Base-by-base conservation (phyloP, 1,284 basidiomycete genomes). In the Cystobasidium slooffiae region DNA sequence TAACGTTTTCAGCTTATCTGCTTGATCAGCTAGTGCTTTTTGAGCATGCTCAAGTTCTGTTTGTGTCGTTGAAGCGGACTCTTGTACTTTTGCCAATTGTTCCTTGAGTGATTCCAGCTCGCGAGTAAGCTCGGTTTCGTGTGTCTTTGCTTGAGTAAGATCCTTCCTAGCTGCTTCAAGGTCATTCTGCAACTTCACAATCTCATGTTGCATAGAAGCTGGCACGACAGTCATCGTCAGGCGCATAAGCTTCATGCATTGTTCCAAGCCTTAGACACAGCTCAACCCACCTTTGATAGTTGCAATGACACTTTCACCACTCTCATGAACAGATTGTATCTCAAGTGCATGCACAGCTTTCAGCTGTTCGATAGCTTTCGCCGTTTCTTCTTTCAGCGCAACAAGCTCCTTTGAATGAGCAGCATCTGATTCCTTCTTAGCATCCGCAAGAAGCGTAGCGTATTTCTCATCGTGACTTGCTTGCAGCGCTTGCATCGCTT, bases 31-130 rank as follows among this genome's bases (percentile, higher is more conserved):
- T 12, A 88, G 80, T n/a, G 86, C 83, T 3, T 86, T 81, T 82
- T 92, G 92, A 9, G 90, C 86, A 83, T 91, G 92, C 1, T 85
- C 80, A 47, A 93, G 87, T 79, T 92, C 91, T 73, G 92, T 91
- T 79, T 90, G 88, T 1, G 91, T 91, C 9, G 90, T 91, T 91
- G 86, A 77, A 91, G 90, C 49, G 91, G 82, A 65, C 83, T 86
- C 77, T 88, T 84, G 70, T 83, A 86, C 66, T 83, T 16, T 49
- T 18, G 20, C 9, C n/a, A 49, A 31, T 7, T 16, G 37, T 9
- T 16, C 22, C 37, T 55, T 14, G 3, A 22, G 22, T 16, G 24
- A 37, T 4, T 10, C 14, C 41, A 70, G 41, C 22, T 31, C 5
- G 16, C n/a, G 47, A 37, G 69, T n/a, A 18, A 65, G 44, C 41